Evolutionary conservation across 2,329 filamentous ascomycete genomes (phyloP).

Genomic region (Colletotrichum sp.): DNA sequence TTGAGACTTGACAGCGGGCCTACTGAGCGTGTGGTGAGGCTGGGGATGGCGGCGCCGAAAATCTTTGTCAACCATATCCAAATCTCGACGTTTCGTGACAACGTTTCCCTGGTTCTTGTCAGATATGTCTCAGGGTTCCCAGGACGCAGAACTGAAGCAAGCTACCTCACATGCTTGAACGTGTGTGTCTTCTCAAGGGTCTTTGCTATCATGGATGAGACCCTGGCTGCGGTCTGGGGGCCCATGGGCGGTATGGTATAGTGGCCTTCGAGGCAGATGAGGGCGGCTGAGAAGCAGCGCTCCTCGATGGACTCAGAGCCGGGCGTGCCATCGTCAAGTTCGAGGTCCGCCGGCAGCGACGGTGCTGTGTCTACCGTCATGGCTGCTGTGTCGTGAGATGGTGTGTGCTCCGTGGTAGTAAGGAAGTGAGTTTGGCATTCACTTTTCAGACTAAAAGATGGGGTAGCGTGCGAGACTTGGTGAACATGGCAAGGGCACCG

Average conservation of each 20-base stretch:
- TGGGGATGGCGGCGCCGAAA: conserved; percentile 65
- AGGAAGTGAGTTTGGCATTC: not conserved
- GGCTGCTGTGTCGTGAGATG: not conserved
- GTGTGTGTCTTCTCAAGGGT: conserved; percentile 70
- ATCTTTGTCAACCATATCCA: conserved; percentile 70
- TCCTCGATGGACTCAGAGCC: conserved; percentile 64
- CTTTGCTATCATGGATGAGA: conserved; percentile 62
- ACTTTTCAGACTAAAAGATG: not conserved
- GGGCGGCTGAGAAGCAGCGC: conserved; percentile 63
- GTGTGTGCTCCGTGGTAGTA: not conserved
- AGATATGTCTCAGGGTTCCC: not conserved
- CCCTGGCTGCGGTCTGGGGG: conserved; percentile 57
- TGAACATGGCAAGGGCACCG: not conserved
- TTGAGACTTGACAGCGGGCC: conserved; percentile 59
- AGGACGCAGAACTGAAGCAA: not conserved
- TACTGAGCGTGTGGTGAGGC: conserved; percentile 64
- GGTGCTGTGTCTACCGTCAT: conserved; percentile 20
- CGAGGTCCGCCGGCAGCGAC: conserved; percentile 15
- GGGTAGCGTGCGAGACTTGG: not conserved
- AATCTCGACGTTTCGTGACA: conserved; percentile 67
- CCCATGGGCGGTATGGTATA: conserved; percentile 65
- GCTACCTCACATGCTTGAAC: conserved; percentile 62
- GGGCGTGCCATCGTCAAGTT: conserved; percentile 29
- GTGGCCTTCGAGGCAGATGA: conserved; percentile 67
- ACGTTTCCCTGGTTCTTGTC: conserved; percentile 51